Conservation (phyloP, 2,329 filamentous ascomycete species). For the Ophiocordyceps camponoti-floridani region DNA sequence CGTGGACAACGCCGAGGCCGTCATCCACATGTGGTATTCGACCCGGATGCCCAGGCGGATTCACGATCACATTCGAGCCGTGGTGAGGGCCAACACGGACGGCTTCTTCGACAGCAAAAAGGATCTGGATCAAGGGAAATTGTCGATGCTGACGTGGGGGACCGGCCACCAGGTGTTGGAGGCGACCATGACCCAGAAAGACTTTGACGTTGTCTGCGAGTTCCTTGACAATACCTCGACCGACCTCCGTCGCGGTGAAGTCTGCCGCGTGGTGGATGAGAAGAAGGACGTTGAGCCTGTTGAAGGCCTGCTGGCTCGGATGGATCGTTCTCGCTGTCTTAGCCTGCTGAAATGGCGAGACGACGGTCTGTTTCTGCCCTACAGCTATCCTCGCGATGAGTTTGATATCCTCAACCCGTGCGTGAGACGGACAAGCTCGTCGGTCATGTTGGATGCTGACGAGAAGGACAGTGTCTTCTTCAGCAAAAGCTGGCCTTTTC, state of each 20-base stretch:
- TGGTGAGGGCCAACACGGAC: conserved; percentile 1
- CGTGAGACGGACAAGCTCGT: conserved; percentile 4
- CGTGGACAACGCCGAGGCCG: conserved; percentile 6
- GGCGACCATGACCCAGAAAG: too few relatives aligned
- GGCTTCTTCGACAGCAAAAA: not conserved
- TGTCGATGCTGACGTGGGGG: too few relatives aligned
- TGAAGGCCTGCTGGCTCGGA: conserved; percentile 1
- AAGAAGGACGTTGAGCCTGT: conserved; percentile 1
- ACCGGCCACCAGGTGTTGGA: too few relatives aligned
- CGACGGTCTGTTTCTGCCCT: conserved; percentile 9
- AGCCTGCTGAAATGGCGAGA: conserved; percentile 6
- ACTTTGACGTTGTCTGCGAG: too few relatives aligned
- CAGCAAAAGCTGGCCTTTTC: not conserved
- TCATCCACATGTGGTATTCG: conserved; percentile 11
- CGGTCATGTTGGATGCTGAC: not conserved
- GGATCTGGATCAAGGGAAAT: not conserved
- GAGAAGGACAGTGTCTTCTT: conserved; percentile 5
- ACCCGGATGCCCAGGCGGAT: conserved; percentile 3
- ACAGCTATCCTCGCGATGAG: conserved; percentile 5
- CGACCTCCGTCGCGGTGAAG: too few relatives aligned
- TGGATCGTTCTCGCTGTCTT: conserved; percentile 5
- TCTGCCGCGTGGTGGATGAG: too few relatives aligned
- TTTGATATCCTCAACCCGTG: conserved; percentile 6
- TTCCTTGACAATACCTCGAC: too few relatives aligned
- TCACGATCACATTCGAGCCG: conserved; percentile 3